Evolutionary conservation across 2,329 filamentous ascomycete genomes (phyloP), one percentile per base, ranked within the genome.

Genomic region (Atkinsonella texensis): DNA sequence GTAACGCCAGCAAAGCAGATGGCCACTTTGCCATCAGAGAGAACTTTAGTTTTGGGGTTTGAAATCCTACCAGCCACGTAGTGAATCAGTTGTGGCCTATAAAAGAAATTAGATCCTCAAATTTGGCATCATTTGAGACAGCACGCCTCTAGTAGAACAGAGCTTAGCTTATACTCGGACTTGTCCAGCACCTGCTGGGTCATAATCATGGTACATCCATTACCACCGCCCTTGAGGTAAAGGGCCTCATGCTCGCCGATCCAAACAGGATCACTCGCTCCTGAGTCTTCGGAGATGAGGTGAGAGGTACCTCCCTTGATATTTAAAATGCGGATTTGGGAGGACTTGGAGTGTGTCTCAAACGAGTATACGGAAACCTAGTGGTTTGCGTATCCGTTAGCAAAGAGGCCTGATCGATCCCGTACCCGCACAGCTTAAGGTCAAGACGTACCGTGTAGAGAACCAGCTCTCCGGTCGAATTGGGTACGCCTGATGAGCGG

Each of bases 321-420:
- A 58, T 91, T 81, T 41, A 95, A 70, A 28, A 91, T 66, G 17
- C 83, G 79, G 58, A 85, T 83, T 69, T 89, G 83, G 54, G 73
- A 75, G 5, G 75, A 78, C 63, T 84, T 85, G 46, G 75, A 74
- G 63, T 94, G 88, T 0, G 79, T 75, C 40, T 85, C 74, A 66
- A 95, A 95, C 5, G 82, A 90, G 66, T 95, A 95, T 1, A 83
- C 81, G 0, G 85, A 87, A 15, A 82, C 73, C 65, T 83, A 17
- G 46, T 47, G 15, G 28, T 35, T 8, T 13, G 32, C 11, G 49
- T 6, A 42, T 17, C n/a, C 8, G 8, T 28, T n/a, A 12, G 32
- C 20, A 40, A 40, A 5, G 28, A 28, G 28, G 7, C 28, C 5
- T 28, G 28, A 28, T 28, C 28, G 28, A 28, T 28, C 28, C 4